Base-by-base conservation (phyloP, 768 basidiomycete genomes). In the Naganishia vaughanmartiniae region DNA sequence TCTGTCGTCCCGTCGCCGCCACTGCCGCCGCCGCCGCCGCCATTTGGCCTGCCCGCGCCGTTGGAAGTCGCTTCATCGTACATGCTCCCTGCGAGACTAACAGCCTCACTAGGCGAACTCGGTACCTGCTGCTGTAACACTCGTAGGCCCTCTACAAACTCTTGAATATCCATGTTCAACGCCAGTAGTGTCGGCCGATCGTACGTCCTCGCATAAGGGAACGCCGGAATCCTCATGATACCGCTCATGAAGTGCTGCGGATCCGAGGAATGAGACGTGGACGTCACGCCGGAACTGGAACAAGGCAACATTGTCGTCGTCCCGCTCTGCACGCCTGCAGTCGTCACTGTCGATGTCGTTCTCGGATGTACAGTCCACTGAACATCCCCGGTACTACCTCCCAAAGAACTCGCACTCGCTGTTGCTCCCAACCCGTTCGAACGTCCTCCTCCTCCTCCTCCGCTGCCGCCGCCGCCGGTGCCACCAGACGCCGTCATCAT, bases 91-190 rank as follows among this genome's bases (percentile, higher is more conserved):
- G 71, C 68, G 21, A 60, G 36, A 39, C 58, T 58, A 30, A 69
- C 58, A 10, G 56, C 68, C 39, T 48, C 39, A 34, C 45, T 57
- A 33, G 71, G 65, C 19, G 71, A 72, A 34, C 56, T 54, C 54
- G 58, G 67, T n/a, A 72, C 57, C 7, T 67, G 63, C 42, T 63
- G 60, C 48, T 53, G 48, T n/a, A 70, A 28, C 28, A 48, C 39
- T 4, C 92, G 87, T 73, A 91, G 88, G 26, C 88, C 86, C 80
- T 97, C 94, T 76, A 91, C 88, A 82, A 96, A 97, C 1, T 87
- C 86, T 51, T 90, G 88, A 57, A 96, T 90, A 60, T 89, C 89
- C 46, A 97, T 87, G 77, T 96, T 93, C 72, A 97, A 65, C 12
- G 54, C 56, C 65, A 68, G 71, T 45, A 65, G 36, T 73, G 19